Conservation (phyloP, 2,329 filamentous ascomycete species). For the Blastomyces parvus region DNA sequence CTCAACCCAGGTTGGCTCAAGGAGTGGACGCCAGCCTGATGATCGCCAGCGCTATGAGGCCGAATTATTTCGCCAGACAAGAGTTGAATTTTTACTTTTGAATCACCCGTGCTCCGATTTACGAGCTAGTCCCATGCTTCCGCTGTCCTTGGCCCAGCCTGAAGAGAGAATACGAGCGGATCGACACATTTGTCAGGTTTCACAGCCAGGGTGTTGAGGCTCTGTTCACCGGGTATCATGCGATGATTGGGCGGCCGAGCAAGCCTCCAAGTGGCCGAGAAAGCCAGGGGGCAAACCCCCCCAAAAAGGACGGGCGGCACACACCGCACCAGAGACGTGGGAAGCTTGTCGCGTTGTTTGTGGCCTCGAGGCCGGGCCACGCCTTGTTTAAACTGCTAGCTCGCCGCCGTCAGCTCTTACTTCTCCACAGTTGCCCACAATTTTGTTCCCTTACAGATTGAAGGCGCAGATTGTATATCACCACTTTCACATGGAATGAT, state of each 20-base stretch:
- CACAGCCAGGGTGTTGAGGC: neutral
- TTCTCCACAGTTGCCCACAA: neutral
- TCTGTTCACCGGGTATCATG: neutral
- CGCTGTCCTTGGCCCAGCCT: neutral
- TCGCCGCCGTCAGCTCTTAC: neutral
- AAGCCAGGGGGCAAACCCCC: neutral
- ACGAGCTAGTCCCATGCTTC: neutral
- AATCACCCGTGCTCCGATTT: neutral
- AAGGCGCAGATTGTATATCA: neutral
- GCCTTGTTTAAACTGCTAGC: neutral
- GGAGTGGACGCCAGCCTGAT: neutral
- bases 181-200: neutral
- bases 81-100: neutral
- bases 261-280: neutral
- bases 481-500: neutral
- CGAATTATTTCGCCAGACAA: neutral
- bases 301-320: neutral
- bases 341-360: neutral
- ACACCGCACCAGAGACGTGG: neutral
- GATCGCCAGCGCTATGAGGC: neutral
- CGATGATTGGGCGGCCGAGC: neutral
- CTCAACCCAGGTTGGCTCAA: neutral
- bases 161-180: neutral
- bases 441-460: neutral
- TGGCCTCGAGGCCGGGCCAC: neutral